Conservation (phyloP, 768 basidiomycete species). For the Mycena haematopus region DNA sequence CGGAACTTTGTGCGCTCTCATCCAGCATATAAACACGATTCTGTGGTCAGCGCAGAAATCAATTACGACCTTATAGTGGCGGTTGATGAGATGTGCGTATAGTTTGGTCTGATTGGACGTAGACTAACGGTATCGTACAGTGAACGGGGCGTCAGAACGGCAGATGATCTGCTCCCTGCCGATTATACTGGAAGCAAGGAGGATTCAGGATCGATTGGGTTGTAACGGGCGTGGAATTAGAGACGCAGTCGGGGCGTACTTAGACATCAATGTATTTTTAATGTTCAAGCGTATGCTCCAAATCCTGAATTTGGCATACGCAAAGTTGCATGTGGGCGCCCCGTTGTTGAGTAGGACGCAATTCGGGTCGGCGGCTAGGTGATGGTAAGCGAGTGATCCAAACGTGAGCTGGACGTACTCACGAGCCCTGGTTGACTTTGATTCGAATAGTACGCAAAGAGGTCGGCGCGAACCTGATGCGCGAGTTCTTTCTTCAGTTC, state of each 20-base stretch:
- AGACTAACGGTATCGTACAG: conserved; percentile 42
- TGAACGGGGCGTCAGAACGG: conserved; percentile 70
- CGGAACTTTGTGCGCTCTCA: conserved; percentile 90
- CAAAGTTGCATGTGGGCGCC: background rate
- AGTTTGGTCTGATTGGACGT: conserved; percentile 1
- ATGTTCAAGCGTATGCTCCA: conserved; percentile 5
- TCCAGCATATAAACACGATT: conserved; percentile 91
- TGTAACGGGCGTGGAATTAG: conserved; percentile 34
- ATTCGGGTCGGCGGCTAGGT: conserved; percentile 5
- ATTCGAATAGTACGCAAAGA: conserved; percentile 75
- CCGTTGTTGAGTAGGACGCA: background rate
- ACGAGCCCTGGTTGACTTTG: conserved; percentile 46
- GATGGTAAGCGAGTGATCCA: background rate
- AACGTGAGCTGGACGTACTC: background rate
- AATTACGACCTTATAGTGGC: conserved; percentile 93
- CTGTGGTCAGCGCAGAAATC: conserved; percentile 89
- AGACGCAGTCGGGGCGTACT: conserved; percentile 3
- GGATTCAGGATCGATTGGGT: conserved; percentile 53
- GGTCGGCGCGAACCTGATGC: conserved; percentile 74
- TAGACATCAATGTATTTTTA: conserved; percentile 6
- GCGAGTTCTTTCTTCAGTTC: conserved; percentile 85
- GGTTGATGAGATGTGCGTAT: conserved; percentile 87
- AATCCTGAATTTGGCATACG: conserved; percentile 12
- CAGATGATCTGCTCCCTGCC: conserved; percentile 66
- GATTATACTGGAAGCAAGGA: conserved; percentile 58